These are phyloP conservation scores for Gnomoniopsis smithogilvyi DNA, from an alignment of 2,329 filamentous ascomycete genomes.

Conservation along the genomic window DNA sequence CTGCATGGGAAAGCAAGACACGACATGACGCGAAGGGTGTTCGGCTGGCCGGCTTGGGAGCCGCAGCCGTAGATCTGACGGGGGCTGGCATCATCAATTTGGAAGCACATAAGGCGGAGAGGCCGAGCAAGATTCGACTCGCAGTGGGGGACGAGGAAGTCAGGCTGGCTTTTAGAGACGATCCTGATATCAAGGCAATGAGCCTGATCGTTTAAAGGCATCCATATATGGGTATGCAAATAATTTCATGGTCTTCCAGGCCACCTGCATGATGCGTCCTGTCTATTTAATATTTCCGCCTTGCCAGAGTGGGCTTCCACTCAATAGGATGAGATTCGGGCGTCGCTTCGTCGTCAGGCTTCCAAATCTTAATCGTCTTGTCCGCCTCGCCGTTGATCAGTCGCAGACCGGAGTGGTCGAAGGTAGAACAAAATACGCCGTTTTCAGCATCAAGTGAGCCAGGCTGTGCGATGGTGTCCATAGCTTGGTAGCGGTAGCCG, in stretches of 20 bases:
- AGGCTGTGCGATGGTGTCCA: conserved; percentile 90
- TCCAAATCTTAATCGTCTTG: conserved; percentile 99
- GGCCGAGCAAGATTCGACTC: conserved; percentile 82
- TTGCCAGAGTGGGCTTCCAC: conserved; percentile 80
- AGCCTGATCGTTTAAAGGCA: conserved; percentile 40
- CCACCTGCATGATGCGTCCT: neutral
- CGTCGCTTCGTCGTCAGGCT: conserved; percentile 85
- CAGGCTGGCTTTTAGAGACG: conserved; percentile 80
- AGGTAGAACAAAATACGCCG: conserved; percentile 91
- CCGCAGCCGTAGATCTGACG: conserved; percentile 76
- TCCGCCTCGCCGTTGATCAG: conserved; percentile 94
- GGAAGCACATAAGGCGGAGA: conserved; percentile 75
- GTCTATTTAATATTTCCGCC: conserved; percentile 64
- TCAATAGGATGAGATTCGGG: conserved; percentile 87
- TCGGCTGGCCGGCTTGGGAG: conserved; percentile 32
- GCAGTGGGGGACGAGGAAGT: conserved; percentile 90
- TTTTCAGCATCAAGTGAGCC: conserved; percentile 92
- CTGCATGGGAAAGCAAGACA: conserved; percentile 13
- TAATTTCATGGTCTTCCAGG: neutral
- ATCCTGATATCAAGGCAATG: conserved; percentile 79
- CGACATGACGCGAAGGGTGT: conserved; percentile 14
- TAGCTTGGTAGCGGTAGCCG: conserved; percentile 83
- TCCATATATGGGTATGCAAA: neutral
- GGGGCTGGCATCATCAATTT: conserved; percentile 86
- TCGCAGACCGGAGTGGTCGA: conserved; percentile 83